Evolutionary conservation across 2,329 filamentous ascomycete species (phyloP), one percentile per base, ranked within the genome.

Genomic region (Fusarium sp.): DNA sequence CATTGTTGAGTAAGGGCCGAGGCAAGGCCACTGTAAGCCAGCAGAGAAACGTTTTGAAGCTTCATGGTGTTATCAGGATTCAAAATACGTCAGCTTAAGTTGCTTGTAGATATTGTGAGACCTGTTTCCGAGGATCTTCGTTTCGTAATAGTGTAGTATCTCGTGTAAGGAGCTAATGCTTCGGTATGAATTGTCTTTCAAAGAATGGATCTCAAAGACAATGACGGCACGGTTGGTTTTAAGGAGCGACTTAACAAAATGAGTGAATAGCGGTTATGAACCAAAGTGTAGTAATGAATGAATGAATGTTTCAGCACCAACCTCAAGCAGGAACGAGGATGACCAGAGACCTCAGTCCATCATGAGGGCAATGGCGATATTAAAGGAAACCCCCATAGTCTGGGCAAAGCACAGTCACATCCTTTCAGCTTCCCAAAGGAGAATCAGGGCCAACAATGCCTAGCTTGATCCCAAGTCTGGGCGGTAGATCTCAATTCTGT

Each of bases 1-100:
- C 81, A 83, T 67, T 81, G 77, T 57, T 80, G 77, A 7, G 73
- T 76, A 15, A 77, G 63, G 46, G 78, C 80, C 27, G 77, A 71
- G 24, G 75, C 75, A 70, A 78, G 59, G 65, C 77, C 67, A 57
- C 75, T 73, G 44, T 73, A 73, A 59, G 75, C 75, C 60, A 81
- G 71, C 18, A 80, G 34, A 20, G 71, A 52, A 18, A 74, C 49
- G n/a, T 71, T 62, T 3, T 73, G 66, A 59, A 74, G 69, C 74
- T 78, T 81, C 80, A 81, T 81, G n/a, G 10, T 67, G 25, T 45
- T 34, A 12, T 51, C 25, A 46, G n/a, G 47, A 55, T 46, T 34
- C 59, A 18, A 32, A 12, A 30, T 49, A 18, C 25, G 15, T 43
- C 7, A 49, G 12, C 15, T 38, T 16, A 25, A 52, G 20, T 3